Conservation (phyloP, 192 early-diverging fungal genomes). For the Phlyctochytrium arcticum region DNA sequence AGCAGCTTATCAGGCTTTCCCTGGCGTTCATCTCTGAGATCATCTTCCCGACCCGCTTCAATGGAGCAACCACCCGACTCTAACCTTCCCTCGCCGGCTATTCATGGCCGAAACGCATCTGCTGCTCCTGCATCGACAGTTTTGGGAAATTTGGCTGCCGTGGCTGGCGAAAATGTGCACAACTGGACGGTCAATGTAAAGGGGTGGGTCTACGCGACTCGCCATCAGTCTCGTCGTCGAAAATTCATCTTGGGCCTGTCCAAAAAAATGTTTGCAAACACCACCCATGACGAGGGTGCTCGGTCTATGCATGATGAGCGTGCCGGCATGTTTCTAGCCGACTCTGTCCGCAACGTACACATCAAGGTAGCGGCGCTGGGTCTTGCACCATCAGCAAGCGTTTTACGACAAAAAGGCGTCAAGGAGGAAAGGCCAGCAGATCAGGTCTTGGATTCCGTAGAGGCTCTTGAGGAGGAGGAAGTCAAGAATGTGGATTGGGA, state of each 20-base stretch:
- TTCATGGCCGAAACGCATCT: not conserved
- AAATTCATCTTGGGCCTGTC: constrained; percentile 24
- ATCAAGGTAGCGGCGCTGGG: constrained; percentile 49
- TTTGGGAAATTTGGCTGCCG: too few relatives aligned
- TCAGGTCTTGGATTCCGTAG: not conserved
- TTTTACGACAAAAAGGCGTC: constrained; percentile 24
- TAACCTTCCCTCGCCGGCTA: too few relatives aligned
- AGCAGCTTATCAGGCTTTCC: too few relatives aligned
- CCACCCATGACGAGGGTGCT: not conserved
- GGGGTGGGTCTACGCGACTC: constrained; percentile 31
- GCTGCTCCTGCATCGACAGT: not conserved
- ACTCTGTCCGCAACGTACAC: constrained; percentile 1
- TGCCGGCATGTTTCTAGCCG: constrained; percentile 27
- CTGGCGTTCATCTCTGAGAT: too few relatives aligned
- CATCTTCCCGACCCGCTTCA: not conserved
- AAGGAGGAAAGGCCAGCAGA: constrained; percentile 7
- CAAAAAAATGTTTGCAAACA: constrained; percentile 9
- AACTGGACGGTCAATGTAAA: constrained; percentile 24
- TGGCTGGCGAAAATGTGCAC: too few relatives aligned
- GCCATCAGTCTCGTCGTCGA: not conserved
- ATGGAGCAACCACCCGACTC: not conserved
- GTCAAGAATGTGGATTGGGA: constrained; percentile 11
- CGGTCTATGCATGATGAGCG: constrained; percentile 28
- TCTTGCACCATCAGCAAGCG: constrained; percentile 29
- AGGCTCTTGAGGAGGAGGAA: not conserved